Percentiles rank a stretch among this genome's conserved stretches.
Conservation (phyloP, 73 alveolate species). For the Diophrys sp. region DNA sequence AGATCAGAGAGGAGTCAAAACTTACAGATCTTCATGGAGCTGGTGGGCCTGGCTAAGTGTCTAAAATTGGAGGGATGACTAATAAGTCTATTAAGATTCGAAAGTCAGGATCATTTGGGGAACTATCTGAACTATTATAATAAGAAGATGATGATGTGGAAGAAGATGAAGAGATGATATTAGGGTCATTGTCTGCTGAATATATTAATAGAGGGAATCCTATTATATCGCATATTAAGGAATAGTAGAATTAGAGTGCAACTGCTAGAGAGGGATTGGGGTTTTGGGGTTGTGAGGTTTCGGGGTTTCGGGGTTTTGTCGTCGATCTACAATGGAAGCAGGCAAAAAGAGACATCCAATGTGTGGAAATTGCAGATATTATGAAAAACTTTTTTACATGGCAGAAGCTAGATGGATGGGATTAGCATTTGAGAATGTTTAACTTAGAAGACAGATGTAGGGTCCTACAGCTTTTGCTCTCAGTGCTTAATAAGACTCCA, state of each 20-base stretch:
- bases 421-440: background rate
- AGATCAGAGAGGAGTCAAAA: too few species aligned
- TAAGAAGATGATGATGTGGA: background rate
- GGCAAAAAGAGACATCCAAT: background rate
- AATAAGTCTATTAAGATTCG: background rate
- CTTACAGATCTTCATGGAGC: too few species aligned
- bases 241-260: background rate
- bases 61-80: background rate
- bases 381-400: background rate
- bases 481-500: too few species aligned
- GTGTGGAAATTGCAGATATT: slow-evolving; percentile 4
- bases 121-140: background rate
- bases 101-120: slow-evolving; percentile 8
- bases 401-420: background rate
- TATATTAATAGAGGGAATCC: background rate
- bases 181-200: slow-evolving; percentile 3
- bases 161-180: slow-evolving; percentile 1
- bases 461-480: too few species aligned
- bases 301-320: too few species aligned
- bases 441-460: slow-evolving; percentile 1
- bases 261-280: background rate
- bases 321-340: background rate
- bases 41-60: background rate
- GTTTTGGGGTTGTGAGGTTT: too few species aligned
- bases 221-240: background rate